Conservation (phyloP, 2,329 filamentous ascomycete species). For the Colletotrichum endophyticum region DNA sequence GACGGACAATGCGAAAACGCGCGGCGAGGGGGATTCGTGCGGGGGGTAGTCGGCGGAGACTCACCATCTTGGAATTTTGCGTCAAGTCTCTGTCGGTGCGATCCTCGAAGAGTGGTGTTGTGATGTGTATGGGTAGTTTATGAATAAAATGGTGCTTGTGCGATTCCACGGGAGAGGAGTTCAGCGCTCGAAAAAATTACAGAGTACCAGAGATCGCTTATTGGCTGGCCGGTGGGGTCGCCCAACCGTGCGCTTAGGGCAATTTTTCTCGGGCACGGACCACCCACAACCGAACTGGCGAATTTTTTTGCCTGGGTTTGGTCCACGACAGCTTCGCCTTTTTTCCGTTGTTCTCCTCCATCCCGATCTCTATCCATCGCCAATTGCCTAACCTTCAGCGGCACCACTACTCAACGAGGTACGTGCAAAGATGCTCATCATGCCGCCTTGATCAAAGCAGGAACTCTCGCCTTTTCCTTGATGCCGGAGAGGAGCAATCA, state of each 20-base stretch:
- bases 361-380: slow-evolving; percentile 24
- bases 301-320: slow-evolving; percentile 21
- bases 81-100: slow-evolving; percentile 60
- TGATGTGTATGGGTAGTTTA: slow-evolving; percentile 39
- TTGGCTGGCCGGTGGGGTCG: slow-evolving; percentile 11
- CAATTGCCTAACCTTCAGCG: slow-evolving; percentile 31
- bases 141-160: slow-evolving; percentile 29
- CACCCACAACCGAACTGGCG: slow-evolving; percentile 40
- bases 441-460: slow-evolving; percentile 32
- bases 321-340: neutral
- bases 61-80: slow-evolving; percentile 65
- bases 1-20: neutral
- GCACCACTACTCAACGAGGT: slow-evolving; percentile 41
- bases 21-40: neutral
- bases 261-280: slow-evolving; percentile 45
- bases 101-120: slow-evolving; percentile 68
- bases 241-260: slow-evolving; percentile 39
- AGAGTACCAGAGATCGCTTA: neutral
- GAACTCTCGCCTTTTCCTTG: slow-evolving; percentile 47
- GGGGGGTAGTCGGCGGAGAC: slow-evolving; percentile 30
- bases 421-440: slow-evolving; percentile 38
- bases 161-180: slow-evolving; percentile 14
- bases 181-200: neutral
- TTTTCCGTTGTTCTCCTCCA: slow-evolving; percentile 15
- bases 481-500: slow-evolving; percentile 70